A percentile compares a stretch with the other conserved stretches of the same genome.
These are phyloP conservation scores for Claviceps purpurea DNA, from an alignment of 2,329 filamentous ascomycete genomes.

Conservation along the genomic window DNA sequence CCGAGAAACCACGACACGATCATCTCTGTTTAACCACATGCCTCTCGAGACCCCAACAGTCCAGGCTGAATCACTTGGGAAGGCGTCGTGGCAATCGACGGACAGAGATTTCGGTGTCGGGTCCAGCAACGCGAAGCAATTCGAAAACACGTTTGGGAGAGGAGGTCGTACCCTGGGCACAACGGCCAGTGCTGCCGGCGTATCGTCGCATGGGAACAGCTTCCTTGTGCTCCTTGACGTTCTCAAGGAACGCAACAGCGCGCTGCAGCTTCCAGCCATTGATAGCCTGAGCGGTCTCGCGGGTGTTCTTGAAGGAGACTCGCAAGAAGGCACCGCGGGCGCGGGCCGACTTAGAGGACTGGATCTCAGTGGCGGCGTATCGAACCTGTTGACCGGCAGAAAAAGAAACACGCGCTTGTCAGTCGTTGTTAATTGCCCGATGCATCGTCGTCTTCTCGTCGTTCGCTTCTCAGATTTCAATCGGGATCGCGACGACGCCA, in stretches of 20 bases:
- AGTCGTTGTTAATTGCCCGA: slow-evolving; percentile 5
- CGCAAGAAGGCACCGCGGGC: slow-evolving; percentile 97
- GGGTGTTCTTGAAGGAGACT: slow-evolving; percentile 99
- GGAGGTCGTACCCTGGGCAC: slow-evolving; percentile 82
- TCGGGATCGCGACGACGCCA: background rate
- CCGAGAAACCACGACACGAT: background rate
- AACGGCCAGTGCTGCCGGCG: slow-evolving; percentile 87
- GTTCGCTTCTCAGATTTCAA: background rate
- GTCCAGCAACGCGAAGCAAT: background rate
- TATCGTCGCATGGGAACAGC: slow-evolving; percentile 97
- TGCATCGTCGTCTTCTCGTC: background rate
- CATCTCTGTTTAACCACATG: background rate
- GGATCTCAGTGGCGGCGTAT: slow-evolving; percentile 86
- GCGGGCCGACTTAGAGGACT: slow-evolving; percentile 85
- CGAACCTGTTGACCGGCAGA: slow-evolving; percentile 51
- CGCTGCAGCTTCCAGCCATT: slow-evolving; percentile 97
- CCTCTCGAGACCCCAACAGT: background rate
- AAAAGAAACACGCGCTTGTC: slow-evolving; percentile 10
- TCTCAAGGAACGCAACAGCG: slow-evolving; percentile 93
- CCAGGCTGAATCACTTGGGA: background rate
- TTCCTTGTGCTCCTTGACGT: slow-evolving; percentile 94
- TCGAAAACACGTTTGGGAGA: background rate
- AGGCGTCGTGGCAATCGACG: background rate
- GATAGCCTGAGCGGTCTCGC: slow-evolving; percentile 98
- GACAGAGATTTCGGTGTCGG: background rate